Conservation (phyloP, 1,139 yeast genomes). For the Arxiozyma bovina region DNA sequence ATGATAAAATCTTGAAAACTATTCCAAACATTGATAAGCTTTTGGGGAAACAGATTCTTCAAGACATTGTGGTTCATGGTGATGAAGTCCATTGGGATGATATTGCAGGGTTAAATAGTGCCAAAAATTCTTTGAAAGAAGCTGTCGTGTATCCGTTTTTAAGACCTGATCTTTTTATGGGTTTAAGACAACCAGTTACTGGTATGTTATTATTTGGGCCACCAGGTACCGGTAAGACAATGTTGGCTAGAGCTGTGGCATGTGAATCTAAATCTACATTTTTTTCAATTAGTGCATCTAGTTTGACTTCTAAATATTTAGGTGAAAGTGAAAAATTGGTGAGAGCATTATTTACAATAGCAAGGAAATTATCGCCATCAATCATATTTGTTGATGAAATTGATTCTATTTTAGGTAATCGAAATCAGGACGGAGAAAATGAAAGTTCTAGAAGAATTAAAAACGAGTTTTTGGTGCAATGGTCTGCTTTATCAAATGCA, state of each 20-base stretch:
- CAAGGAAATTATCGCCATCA: constrained; percentile 81
- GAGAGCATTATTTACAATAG: constrained; percentile 76
- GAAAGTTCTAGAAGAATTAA: constrained; percentile 88
- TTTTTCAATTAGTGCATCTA: constrained; percentile 85
- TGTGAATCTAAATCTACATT: constrained; percentile 93
- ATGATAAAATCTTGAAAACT: constrained; percentile 32
- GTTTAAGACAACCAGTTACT: constrained; percentile 88
- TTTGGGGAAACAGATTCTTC: constrained; percentile 78
- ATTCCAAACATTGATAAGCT: constrained; percentile 44
- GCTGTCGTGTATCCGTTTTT: constrained; percentile 95
- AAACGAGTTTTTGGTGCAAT: constrained; percentile 88
- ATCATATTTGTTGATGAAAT: constrained; percentile 95
- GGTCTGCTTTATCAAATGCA: constrained; percentile 91
- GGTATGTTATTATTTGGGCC: constrained; percentile 97
- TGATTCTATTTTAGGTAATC: constrained; percentile 76
- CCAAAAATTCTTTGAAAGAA: constrained; percentile 84
- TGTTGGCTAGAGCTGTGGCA: constrained; percentile 96
- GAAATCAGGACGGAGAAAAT: constrained; percentile 69
- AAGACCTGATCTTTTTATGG: constrained; percentile 86
- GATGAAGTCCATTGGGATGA: constrained; percentile 97
- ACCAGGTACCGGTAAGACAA: constrained; percentile 97
- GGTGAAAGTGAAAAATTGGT: constrained; percentile 96
- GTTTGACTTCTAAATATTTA: constrained; percentile 80
- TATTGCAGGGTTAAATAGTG: constrained; percentile 86
- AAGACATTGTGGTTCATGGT: constrained; percentile 87